Evolutionary conservation across 2,329 filamentous ascomycete genomes (phyloP).

Genomic region (Trichoderma oligosporum): DNA sequence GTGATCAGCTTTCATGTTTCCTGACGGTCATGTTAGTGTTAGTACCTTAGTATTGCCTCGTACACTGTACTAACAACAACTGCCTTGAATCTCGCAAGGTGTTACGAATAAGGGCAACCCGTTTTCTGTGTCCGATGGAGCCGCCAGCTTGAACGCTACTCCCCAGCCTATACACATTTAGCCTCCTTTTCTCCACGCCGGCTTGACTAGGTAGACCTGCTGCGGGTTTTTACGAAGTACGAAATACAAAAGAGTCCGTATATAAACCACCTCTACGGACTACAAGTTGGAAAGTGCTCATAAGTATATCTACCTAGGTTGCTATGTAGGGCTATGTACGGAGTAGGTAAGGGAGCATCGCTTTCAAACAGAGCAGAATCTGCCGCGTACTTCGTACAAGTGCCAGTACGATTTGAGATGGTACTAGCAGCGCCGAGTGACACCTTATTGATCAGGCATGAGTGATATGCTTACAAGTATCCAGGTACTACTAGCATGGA

Average conservation of each 20-base stretch:
- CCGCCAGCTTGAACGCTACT: background rate
- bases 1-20: slow-evolving; percentile 15
- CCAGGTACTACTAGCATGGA: too few relatives aligned
- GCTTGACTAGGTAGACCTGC: background rate
- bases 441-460: slow-evolving; percentile 4
- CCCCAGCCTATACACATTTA: slow-evolving; percentile 3
- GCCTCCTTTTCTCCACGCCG: slow-evolving; percentile 5
- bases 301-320: too few relatives aligned
- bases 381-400: background rate
- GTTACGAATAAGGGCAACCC: background rate
- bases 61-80: slow-evolving; percentile 11
- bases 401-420: too few relatives aligned
- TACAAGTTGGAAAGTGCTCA: too few relatives aligned
- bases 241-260: too few relatives aligned
- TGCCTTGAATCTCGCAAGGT: background rate
- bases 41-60: background rate
- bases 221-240: too few relatives aligned
- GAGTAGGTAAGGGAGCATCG: too few relatives aligned
- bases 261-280: too few relatives aligned
- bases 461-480: background rate
- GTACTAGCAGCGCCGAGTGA: background rate
- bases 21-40: slow-evolving; percentile 8
- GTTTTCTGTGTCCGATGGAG: background rate
- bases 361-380: background rate
- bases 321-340: too few relatives aligned